phyloP scores from a whole-genome alignment of 83 land plant genomes.

The Thuja plicata region DNA sequence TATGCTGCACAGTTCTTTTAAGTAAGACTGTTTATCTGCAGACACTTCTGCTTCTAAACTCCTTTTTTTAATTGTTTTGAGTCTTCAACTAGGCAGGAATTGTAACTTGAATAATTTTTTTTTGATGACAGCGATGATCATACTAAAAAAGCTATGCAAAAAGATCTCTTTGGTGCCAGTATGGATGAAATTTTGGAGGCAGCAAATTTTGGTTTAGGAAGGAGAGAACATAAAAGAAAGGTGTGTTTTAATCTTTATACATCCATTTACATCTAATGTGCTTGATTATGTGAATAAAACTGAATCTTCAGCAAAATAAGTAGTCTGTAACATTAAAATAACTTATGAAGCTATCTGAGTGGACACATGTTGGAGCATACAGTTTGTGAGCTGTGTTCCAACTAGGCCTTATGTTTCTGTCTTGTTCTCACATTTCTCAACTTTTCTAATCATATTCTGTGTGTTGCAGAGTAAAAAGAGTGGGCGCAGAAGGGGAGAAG shows the following conservation, averaged over 20 bases:
- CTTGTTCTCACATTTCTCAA: neutral
- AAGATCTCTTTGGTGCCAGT: conserved; percentile 53
- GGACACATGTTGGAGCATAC: neutral
- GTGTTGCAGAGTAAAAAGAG: conserved; percentile 41
- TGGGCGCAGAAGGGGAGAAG: conserved; percentile 55
- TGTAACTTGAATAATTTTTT: conserved; percentile 1
- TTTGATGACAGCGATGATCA: conserved; percentile 33
- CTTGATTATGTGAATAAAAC: neutral
- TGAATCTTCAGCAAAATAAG: neutral
- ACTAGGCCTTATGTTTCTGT: conserved; percentile 2
- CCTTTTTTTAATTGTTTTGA: neutral
- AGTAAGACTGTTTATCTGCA: neutral
- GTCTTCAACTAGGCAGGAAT: neutral
- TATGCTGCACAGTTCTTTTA: neutral
- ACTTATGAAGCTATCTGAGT: neutral
- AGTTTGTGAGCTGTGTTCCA: neutral
- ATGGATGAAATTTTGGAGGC: conserved; percentile 73
- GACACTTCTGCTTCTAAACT: neutral
- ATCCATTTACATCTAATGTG: neutral
- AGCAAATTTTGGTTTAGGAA: conserved; percentile 47
- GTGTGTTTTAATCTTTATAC: neutral
- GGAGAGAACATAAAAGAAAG: conserved; percentile 34
- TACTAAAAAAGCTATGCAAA: conserved; percentile 45
- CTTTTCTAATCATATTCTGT: neutral
- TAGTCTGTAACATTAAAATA: neutral